Percentiles rank a stretch among this genome's conserved stretches.
Conservation (phyloP, 2,329 filamentous ascomycete species). For the Phialocephala subalpina region DNA sequence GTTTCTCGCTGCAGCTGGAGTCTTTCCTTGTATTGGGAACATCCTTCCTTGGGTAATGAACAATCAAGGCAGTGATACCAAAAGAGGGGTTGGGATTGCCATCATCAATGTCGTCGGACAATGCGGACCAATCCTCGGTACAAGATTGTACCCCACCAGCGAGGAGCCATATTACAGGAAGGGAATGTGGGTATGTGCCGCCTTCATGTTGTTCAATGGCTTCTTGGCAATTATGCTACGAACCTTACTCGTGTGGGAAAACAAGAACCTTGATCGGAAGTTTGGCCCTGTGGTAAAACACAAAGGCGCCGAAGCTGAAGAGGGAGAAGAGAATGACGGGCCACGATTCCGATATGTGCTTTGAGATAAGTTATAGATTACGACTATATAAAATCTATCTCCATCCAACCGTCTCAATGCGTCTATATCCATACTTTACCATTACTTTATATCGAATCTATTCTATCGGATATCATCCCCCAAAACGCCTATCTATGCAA, state of each 20-base stretch:
- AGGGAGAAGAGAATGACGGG: slow-evolving; percentile 39
- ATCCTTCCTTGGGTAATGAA: slow-evolving; percentile 76
- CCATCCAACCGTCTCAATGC: background rate
- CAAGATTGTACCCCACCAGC: slow-evolving; percentile 64
- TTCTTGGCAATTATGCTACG: slow-evolving; percentile 61
- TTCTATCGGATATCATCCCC: background rate
- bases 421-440: slow-evolving; percentile 11
- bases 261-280: slow-evolving; percentile 62
- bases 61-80: slow-evolving; percentile 74
- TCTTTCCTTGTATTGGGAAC: slow-evolving; percentile 74
- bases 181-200: slow-evolving; percentile 67
- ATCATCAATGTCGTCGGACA: slow-evolving; percentile 75
- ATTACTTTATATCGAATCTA: slow-evolving; percentile 4
- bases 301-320: background rate
- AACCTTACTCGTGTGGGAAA: slow-evolving; percentile 64
- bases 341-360: slow-evolving; percentile 27
- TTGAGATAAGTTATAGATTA: slow-evolving; percentile 4
- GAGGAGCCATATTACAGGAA: slow-evolving; percentile 57
- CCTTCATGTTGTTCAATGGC: slow-evolving; percentile 67
- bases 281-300: slow-evolving; percentile 30
- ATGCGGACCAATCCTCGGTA: slow-evolving; percentile 68
- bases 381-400: background rate
- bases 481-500: slow-evolving; percentile 10
- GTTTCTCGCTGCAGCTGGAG: slow-evolving; percentile 63
- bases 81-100: slow-evolving; percentile 70